Evolutionary conservation across 2,329 filamentous ascomycete species (phyloP).

Genomic region (Aspergillus cejpii): DNA sequence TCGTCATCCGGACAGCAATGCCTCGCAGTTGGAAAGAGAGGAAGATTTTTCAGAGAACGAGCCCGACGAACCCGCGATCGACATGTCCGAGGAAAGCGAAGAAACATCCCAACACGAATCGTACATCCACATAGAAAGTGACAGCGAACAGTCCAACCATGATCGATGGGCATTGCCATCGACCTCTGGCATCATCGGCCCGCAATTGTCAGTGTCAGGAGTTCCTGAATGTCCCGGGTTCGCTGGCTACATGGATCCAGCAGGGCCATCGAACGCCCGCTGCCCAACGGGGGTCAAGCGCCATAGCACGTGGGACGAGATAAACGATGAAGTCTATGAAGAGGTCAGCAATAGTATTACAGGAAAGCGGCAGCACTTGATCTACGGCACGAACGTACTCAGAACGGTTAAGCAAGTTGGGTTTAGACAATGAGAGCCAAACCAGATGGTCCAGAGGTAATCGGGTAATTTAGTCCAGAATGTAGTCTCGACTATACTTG

Average conservation of each 20-base stretch:
- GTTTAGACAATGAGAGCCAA: no score
- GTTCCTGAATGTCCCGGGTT: no score
- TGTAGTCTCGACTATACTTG: no score
- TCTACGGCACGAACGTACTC: constrained; percentile 9
- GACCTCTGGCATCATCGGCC: no score
- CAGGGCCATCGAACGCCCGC: neutral
- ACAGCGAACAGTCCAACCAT: neutral
- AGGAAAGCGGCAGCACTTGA: constrained; percentile 12
- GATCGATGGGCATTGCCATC: neutral
- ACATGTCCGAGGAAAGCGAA: neutral
- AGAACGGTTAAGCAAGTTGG: neutral
- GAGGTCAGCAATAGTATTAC: constrained; percentile 15
- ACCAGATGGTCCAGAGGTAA: no score
- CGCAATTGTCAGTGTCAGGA: no score
- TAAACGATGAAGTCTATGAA: constrained; percentile 20
- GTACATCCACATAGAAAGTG: neutral
- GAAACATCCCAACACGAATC: neutral
- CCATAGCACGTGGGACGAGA: constrained; percentile 4
- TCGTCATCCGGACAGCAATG: neutral
- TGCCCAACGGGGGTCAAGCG: neutral
- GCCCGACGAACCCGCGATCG: neutral
- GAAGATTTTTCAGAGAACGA: neutral
- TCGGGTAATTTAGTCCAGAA: no score
- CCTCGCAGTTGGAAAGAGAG: no score
- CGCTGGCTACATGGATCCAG: neutral